A percentile compares a stretch with the other conserved stretches of the same genome.
Conservation (phyloP, 1,139 yeast species). For the Yamadazyma mexicana region DNA sequence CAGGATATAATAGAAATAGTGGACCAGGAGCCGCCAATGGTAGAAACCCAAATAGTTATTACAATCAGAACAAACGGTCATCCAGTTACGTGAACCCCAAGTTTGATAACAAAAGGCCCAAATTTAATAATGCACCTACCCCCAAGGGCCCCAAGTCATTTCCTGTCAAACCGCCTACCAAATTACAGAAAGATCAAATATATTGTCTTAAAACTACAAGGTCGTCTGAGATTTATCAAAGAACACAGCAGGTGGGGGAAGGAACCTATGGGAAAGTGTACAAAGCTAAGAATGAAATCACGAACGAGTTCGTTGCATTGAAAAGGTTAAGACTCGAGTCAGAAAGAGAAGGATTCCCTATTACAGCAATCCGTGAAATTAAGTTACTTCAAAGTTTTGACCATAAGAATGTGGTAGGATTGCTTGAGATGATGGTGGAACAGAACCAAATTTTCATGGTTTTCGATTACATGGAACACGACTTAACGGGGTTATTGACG, state of each 20-base stretch:
- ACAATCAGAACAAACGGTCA: constrained; percentile 5
- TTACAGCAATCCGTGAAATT: constrained; percentile 91
- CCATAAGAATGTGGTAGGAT: constrained; percentile 78
- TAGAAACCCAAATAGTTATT: not conserved
- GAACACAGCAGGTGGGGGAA: constrained; percentile 50
- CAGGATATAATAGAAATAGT: constrained; percentile 6
- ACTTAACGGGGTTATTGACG: constrained; percentile 80
- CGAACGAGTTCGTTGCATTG: constrained; percentile 75
- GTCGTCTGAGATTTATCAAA: constrained; percentile 31
- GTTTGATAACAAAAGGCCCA: constrained; percentile 8
- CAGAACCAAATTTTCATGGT: constrained; percentile 81
- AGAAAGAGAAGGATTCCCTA: constrained; percentile 94
- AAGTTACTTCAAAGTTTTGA: constrained; percentile 83
- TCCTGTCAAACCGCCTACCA: constrained; percentile 10
- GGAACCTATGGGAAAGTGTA: constrained; percentile 53
- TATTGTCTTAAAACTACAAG: constrained; percentile 31
- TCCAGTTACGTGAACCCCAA: constrained; percentile 3
- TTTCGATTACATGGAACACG: constrained; percentile 92
- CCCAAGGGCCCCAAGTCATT: constrained; percentile 19
- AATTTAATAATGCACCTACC: constrained; percentile 6
- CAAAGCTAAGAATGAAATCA: constrained; percentile 64
- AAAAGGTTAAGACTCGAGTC: constrained; percentile 80
- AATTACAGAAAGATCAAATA: constrained; percentile 27
- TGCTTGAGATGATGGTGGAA: constrained; percentile 90
- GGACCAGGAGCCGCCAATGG: not conserved